These are phyloP conservation scores for Cyamopsis tetragonoloba DNA, from an alignment of 306 rosid species.

Conservation along the genomic window DNA sequence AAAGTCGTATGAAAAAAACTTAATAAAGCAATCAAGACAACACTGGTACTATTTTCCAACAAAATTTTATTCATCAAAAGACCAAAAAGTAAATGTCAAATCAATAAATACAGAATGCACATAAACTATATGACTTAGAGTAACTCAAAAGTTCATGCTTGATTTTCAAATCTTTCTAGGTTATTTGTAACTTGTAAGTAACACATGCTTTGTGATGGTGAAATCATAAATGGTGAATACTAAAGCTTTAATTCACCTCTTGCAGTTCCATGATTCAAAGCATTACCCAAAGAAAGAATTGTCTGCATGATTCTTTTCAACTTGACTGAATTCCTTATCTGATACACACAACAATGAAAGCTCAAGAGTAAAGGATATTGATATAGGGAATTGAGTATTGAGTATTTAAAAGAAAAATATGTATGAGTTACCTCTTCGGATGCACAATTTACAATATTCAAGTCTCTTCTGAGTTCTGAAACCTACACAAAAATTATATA, in stretches of 20 bases:
- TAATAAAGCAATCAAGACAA: slow-evolving; percentile 21
- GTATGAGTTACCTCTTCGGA: slow-evolving; percentile 71
- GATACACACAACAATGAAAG: slow-evolving; percentile 38
- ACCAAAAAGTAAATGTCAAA: slow-evolving; percentile 5
- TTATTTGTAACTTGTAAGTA: too few relatives aligned
- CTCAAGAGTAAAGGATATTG: slow-evolving; percentile 5
- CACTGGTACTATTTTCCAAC: not conserved
- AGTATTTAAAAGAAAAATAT: slow-evolving; percentile 15
- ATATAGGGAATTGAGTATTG: not conserved
- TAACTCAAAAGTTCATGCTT: not conserved
- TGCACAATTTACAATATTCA: slow-evolving; percentile 66
- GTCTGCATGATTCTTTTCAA: slow-evolving; percentile 99
- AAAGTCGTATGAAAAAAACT: slow-evolving; percentile 10
- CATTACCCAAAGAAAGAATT: slow-evolving; percentile 96
- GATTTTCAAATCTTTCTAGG: not conserved
- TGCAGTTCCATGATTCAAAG: slow-evolving; percentile 98
- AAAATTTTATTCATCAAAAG: not conserved
- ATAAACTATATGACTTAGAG: not conserved
- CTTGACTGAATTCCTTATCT: slow-evolving; percentile 88
- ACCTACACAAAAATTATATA: slow-evolving; percentile 47
- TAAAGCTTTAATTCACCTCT: slow-evolving; percentile 65
- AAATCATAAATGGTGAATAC: slow-evolving; percentile 9
- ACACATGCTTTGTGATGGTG: not conserved
- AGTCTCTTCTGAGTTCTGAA: slow-evolving; percentile 70
- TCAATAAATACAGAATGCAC: not conserved